Percentiles rank a stretch among this genome's conserved stretches.
phyloP scores from a whole-genome alignment of 2,329 filamentous ascomycete genomes.

The Neonectria hederae region DNA sequence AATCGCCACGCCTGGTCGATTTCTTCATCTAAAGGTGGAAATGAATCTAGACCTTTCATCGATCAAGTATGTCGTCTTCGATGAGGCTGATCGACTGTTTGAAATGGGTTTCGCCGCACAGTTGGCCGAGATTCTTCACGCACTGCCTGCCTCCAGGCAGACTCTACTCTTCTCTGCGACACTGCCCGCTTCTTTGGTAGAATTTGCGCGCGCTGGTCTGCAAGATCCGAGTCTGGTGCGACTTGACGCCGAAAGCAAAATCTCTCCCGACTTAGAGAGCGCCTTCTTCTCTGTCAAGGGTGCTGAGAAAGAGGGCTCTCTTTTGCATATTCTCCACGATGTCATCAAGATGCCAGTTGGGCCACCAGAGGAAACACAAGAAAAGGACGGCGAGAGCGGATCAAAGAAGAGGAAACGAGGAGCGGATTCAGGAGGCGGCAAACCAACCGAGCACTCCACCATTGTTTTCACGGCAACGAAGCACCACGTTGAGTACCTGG shows the following conservation, averaged over 20 bases:
- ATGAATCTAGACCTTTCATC: conserved; percentile 93
- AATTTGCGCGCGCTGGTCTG: conserved; percentile 92
- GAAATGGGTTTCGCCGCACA: conserved; percentile 99
- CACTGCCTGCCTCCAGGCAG: conserved; percentile 83
- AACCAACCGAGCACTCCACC: conserved; percentile 88
- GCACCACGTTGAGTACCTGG: conserved; percentile 95
- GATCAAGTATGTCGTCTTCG: conserved; percentile 93
- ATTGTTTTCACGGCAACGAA: conserved; percentile 96
- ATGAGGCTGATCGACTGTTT: conserved; percentile 95
- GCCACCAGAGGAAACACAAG: conserved; percentile 62
- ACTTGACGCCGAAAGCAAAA: conserved; percentile 92
- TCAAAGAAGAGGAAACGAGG: conserved; percentile 79
- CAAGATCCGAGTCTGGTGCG: conserved; percentile 92
- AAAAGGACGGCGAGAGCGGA: conserved; percentile 52
- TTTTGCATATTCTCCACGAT: conserved; percentile 89
- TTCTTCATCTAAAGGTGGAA: conserved; percentile 95
- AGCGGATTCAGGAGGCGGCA: conserved; percentile 63
- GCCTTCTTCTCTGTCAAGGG: conserved; percentile 95
- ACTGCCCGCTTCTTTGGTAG: conserved; percentile 90
- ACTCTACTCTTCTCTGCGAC: conserved; percentile 96
- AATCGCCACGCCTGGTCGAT: conserved; percentile 95
- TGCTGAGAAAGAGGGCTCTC: conserved; percentile 90
- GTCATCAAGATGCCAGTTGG: conserved; percentile 89
- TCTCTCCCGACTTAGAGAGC: conserved; percentile 94
- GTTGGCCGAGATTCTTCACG: conserved; percentile 90